These are phyloP conservation scores for Fusarium redolens DNA, from an alignment of 2,329 filamentous ascomycete genomes.

Conservation along the genomic window DNA sequence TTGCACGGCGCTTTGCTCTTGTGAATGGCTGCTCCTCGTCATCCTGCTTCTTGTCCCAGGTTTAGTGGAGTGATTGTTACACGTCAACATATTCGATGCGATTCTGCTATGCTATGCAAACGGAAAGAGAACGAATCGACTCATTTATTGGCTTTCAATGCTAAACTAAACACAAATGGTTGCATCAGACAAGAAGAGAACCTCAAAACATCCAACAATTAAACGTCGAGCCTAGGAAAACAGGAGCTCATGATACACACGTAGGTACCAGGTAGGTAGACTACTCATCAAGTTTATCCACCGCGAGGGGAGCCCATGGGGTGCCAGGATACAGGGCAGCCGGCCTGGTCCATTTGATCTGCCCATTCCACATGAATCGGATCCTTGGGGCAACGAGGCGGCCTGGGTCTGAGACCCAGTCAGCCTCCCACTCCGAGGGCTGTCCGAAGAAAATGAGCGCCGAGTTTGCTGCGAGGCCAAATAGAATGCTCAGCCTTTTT, in stretches of 20 bases:
- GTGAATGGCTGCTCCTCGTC: too few relatives aligned
- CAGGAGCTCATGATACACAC: too few relatives aligned
- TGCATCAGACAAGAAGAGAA: neutral
- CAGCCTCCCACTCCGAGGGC: neutral
- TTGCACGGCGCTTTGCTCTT: too few relatives aligned
- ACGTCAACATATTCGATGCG: too few relatives aligned
- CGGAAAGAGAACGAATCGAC: too few relatives aligned
- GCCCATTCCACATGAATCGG: neutral
- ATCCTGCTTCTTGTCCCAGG: too few relatives aligned
- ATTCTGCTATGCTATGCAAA: too few relatives aligned
- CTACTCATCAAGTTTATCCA: too few relatives aligned
- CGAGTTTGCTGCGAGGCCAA: neutral
- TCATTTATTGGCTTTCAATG: neutral
- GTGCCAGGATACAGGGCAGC: neutral
- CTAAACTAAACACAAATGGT: neutral
- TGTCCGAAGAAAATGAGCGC: neutral
- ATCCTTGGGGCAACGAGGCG: neutral
- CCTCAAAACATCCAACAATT: too few relatives aligned
- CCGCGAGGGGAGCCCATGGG: neutral
- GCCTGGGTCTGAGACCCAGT: neutral
- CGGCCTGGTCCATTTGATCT: neutral
- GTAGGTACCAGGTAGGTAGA: too few relatives aligned
- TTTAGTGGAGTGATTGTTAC: too few relatives aligned
- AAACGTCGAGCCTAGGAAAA: too few relatives aligned
- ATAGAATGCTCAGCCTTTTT: neutral